Conservation (phyloP, 768 basidiomycete genomes). For the Pholiota microspora region DNA sequence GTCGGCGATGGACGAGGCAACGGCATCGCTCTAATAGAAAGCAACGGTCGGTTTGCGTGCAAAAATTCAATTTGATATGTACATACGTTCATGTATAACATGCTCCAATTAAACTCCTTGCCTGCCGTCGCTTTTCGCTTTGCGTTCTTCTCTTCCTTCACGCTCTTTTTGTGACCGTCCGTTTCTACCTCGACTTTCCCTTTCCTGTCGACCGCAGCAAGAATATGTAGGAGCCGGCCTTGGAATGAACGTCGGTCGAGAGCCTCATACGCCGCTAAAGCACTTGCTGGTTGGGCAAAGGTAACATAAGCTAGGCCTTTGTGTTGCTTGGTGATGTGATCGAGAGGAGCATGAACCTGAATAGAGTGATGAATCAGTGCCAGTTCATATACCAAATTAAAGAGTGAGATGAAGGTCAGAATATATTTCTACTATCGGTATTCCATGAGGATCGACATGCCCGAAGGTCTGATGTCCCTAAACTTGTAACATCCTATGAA, state of each 20-base stretch:
- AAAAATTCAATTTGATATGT: slow-evolving; percentile 12
- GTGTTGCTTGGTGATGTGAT: slow-evolving; percentile 39
- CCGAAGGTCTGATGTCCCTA: slow-evolving; percentile 70
- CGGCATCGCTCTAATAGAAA: slow-evolving; percentile 80
- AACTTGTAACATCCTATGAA: slow-evolving; percentile 24
- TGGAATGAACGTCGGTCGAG: slow-evolving; percentile 88
- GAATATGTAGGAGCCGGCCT: slow-evolving; percentile 87
- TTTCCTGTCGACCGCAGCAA: slow-evolving; percentile 77
- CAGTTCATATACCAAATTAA: not conserved
- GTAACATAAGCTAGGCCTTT: slow-evolving; percentile 56
- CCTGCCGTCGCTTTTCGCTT: slow-evolving; percentile 69
- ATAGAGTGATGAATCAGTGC: slow-evolving; percentile 4
- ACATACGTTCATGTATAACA: slow-evolving; percentile 97
- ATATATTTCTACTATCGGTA: slow-evolving; percentile 61
- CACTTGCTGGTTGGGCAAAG: slow-evolving; percentile 37
- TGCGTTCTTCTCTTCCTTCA: slow-evolving; percentile 60
- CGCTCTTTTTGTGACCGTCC: slow-evolving; percentile 42
- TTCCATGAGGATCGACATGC: slow-evolving; percentile 59
- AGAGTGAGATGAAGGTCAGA: slow-evolving; percentile 24
- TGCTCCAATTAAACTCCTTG: slow-evolving; percentile 88
- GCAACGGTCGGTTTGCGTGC: slow-evolving; percentile 1
- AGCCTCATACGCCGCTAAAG: slow-evolving; percentile 67
- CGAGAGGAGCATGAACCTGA: slow-evolving; percentile 51
- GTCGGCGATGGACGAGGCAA: slow-evolving; percentile 85
- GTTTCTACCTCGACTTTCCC: slow-evolving; percentile 42